These are phyloP conservation scores for Yarrowia galli DNA, from an alignment of 1,139 yeast genomes.

Conservation along the genomic window DNA sequence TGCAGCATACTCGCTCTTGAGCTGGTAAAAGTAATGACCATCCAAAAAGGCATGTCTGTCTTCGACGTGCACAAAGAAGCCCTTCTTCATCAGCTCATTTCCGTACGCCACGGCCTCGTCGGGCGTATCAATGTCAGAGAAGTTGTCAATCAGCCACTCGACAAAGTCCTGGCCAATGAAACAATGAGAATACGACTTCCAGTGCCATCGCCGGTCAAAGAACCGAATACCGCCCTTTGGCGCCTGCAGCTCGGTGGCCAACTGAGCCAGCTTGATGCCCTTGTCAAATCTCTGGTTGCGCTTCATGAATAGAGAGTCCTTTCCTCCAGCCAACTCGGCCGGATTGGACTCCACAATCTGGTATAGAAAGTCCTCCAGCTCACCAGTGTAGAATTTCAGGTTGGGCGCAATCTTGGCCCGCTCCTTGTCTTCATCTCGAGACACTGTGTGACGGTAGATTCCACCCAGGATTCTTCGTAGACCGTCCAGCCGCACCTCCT, in stretches of 20 bases:
- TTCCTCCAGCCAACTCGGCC: constrained; percentile 44
- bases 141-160: constrained; percentile 79
- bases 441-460: constrained; percentile 63
- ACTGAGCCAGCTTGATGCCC: constrained; percentile 55
- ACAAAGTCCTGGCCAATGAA: constrained; percentile 88
- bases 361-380: constrained; percentile 69
- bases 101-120: constrained; percentile 88
- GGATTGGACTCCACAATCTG: constrained; percentile 52
- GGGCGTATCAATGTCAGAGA: constrained; percentile 77
- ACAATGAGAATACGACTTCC: constrained; percentile 77
- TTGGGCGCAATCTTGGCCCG: constrained; percentile 64
- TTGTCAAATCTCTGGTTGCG: constrained; percentile 53
- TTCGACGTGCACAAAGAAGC: constrained; percentile 81
- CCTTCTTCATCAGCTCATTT: constrained; percentile 72
- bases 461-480: constrained; percentile 71
- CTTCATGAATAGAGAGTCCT: constrained; percentile 52
- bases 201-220: constrained; percentile 90
- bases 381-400: constrained; percentile 87
- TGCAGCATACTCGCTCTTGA: constrained; percentile 62
- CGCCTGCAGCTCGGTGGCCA: constrained; percentile 74
- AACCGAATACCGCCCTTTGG: constrained; percentile 60
- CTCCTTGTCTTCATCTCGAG: constrained; percentile 55
- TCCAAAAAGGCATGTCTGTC: constrained; percentile 83
- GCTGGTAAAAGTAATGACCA: constrained; percentile 89
- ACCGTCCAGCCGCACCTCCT: constrained; percentile 89